A percentile compares a stretch with the other conserved stretches of the same genome.
phyloP scores from a whole-genome alignment of 305 asterid species.

The Fraxinus baroniana region DNA sequence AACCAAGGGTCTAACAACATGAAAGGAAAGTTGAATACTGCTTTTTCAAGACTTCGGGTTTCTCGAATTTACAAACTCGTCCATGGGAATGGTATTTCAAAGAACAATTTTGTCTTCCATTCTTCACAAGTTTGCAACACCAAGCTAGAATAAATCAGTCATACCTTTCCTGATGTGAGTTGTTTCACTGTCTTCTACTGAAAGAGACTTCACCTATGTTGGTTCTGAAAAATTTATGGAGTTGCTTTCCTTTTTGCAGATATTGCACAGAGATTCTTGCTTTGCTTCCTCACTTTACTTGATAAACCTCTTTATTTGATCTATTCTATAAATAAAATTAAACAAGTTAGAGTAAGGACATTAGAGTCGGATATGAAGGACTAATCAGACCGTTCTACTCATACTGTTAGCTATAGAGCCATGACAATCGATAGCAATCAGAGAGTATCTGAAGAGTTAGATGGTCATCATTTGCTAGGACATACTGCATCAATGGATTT shows the following conservation, averaged over 20 bases:
- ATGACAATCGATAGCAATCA: conserved; percentile 30
- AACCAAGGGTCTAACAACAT: conserved; percentile 43
- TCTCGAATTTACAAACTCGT: conserved; percentile 94
- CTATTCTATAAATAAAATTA: conserved; percentile 77
- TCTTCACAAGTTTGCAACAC: conserved; percentile 82
- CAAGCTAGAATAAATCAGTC: conserved; percentile 38
- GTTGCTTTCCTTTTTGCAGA: too few species aligned
- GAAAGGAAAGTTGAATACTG: conserved; percentile 58
- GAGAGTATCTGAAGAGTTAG: conserved; percentile 41
- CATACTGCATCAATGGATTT: conserved; percentile 35
- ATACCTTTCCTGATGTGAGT: conserved; percentile 53
- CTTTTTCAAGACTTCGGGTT: conserved; percentile 72
- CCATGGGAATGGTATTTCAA: conserved; percentile 85
- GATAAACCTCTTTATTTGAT: conserved; percentile 98
- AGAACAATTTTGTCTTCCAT: conserved; percentile 90
- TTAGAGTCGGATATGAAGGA: conserved; percentile 89
- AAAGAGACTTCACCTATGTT: background rate
- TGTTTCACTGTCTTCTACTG: conserved; percentile 13
- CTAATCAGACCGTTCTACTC: conserved; percentile 34
- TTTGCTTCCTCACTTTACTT: conserved; percentile 29
- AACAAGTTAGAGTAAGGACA: conserved; percentile 90
- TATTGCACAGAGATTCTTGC: too few species aligned
- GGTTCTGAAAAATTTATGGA: too few species aligned
- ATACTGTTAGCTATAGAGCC: conserved; percentile 27
- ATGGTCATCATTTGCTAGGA: conserved; percentile 34